These are phyloP conservation scores for Plasmodium knowlesi DNA, from an alignment of 169 alveolate genomes.

Conservation along the genomic window DNA sequence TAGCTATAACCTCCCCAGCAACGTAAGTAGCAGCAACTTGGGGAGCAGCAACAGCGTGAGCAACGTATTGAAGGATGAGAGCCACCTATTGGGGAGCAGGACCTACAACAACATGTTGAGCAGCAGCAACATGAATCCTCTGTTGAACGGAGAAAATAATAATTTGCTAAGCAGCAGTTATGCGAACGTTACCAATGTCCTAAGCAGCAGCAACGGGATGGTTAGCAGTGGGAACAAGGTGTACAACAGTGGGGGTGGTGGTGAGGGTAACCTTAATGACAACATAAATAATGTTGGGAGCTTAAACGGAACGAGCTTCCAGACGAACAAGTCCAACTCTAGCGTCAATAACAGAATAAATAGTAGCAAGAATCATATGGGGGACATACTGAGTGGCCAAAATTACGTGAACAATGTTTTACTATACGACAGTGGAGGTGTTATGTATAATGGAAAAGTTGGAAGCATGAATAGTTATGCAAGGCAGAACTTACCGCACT, in stretches of 20 bases:
- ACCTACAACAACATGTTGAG: not conserved
- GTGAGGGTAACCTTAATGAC: not conserved
- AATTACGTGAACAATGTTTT: constrained; percentile 23
- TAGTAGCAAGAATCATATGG: not conserved
- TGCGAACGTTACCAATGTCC: not conserved
- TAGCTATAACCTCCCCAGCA: not conserved
- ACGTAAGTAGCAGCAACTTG: not conserved
- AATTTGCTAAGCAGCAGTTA: not conserved
- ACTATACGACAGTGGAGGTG: constrained; percentile 1
- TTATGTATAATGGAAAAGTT: constrained; percentile 6
- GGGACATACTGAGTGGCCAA: not conserved
- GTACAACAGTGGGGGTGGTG: not conserved
- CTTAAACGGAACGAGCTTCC: not conserved
- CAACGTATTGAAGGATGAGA: constrained; percentile 8
- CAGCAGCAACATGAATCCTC: not conserved
- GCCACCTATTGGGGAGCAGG: not conserved
- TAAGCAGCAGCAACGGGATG: not conserved
- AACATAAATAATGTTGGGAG: not conserved
- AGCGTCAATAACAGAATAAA: not conserved
- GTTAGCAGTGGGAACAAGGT: not conserved
- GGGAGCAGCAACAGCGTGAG: constrained; percentile 1
- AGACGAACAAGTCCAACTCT: not conserved
- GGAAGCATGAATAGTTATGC: not conserved
- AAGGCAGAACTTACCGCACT: not conserved
- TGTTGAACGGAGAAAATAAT: not conserved